phyloP scores from a whole-genome alignment of 768 basidiomycete genomes.

The Trametes cingulata region DNA sequence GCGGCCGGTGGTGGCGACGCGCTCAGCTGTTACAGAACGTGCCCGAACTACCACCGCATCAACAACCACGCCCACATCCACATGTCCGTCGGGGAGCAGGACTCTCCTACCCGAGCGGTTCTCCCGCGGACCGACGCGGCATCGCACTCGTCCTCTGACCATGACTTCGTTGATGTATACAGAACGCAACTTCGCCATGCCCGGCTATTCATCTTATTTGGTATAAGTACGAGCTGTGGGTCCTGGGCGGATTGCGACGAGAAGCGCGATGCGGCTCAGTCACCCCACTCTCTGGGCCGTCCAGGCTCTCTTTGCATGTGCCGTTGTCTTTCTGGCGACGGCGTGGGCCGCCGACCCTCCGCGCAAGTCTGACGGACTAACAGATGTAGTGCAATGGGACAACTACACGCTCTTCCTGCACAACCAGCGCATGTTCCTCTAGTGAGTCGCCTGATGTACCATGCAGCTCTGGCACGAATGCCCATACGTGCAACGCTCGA shows the following conservation, averaged over 20 bases:
- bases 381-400: conserved; percentile 55
- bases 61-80: no score
- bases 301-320: neutral
- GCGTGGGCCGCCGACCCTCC: conserved; percentile 23
- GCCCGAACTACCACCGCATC: no score
- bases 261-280: neutral
- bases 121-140: no score
- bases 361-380: conserved; percentile 31
- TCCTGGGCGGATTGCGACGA: neutral
- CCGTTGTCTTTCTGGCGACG: neutral
- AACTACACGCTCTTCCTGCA: conserved; percentile 70
- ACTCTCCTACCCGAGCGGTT: no score
- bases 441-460: conserved; percentile 47
- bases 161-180: no score
- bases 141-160: no score
- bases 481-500: neutral
- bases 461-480: neutral
- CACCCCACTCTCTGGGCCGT: neutral
- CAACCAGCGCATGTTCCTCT: conserved; percentile 70
- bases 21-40: no score
- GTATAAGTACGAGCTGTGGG: neutral
- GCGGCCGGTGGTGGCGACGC: no score
- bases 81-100: no score
- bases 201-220: no score
- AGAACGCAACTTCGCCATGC: no score